phyloP scores from a whole-genome alignment of 2,329 filamentous ascomycete species.

The Plectosphaerella plurivora region DNA sequence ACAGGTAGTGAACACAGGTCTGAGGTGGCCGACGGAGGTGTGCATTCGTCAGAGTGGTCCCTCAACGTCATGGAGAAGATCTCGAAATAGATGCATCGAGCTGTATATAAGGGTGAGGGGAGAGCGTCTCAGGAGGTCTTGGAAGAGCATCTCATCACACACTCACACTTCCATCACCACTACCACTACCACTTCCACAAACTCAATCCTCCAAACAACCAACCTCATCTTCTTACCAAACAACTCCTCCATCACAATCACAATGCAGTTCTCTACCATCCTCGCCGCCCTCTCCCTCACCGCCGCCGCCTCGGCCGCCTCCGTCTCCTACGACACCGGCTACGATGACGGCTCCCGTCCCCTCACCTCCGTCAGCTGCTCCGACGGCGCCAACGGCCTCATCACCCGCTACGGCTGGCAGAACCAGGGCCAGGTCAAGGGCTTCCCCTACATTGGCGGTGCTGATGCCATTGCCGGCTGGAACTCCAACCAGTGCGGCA shows the following conservation, averaged over 20 bases:
- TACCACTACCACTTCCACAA: neutral
- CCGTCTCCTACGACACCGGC: constrained; percentile 63
- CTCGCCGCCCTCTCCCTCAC: constrained; percentile 32
- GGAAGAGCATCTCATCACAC: neutral
- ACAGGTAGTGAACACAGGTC: neutral
- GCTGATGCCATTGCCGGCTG: constrained; percentile 46
- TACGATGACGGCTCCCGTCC: constrained; percentile 60
- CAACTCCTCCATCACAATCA: constrained; percentile 19
- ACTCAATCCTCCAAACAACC: no score
- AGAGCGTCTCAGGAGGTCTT: neutral
- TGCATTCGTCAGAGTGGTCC: no score
- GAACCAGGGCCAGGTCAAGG: constrained; percentile 44
- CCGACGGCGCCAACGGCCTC: constrained; percentile 63
- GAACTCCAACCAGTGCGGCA: constrained; percentile 54
- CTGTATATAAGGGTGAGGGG: neutral
- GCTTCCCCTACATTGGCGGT: constrained; percentile 54
- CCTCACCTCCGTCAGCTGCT: constrained; percentile 58
- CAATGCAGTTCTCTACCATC: constrained; percentile 39
- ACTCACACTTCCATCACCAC: neutral
- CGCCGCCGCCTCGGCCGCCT: constrained; percentile 26
- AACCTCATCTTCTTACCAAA: constrained; percentile 21
- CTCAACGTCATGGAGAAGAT: neutral
- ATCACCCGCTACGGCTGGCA: constrained; percentile 57
- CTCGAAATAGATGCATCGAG: neutral
- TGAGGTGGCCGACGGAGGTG: no score